Evolutionary conservation across 306 rosid species (phyloP), one percentile per base, ranked within the genome.

Genomic region (Crataegus laevigata): DNA sequence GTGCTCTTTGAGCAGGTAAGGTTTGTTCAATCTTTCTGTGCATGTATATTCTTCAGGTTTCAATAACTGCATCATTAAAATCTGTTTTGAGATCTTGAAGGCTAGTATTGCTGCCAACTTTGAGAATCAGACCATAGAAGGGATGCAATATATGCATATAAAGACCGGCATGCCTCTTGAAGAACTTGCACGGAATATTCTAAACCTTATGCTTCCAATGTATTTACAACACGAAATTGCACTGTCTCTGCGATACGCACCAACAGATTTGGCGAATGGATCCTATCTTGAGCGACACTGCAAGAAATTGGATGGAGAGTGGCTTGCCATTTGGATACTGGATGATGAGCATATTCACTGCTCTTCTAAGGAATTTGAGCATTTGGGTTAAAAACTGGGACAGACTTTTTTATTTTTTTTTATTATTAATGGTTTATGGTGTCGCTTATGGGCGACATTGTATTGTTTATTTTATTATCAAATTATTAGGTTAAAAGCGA

Each of bases 351-450:
- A 87, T 74, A 80, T 89, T 63, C 85, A 83, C 47, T 89, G 93
- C 75, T 84, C 91, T 51, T 89, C 91, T 65, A 86, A 89, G 87
- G 93, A 80, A 73, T 89, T 84, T 79, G 93, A 89, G 66, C 91
- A 87, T 78, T 86, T 88, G 1, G n/a, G 93, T n/a, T n/a, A n/a
- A n/a, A n/a, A n/a, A n/a, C n/a, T n/a, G n/a, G n/a, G n/a, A n/a
- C n/a, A n/a, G n/a, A n/a, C n/a, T n/a, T n/a, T n/a, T n/a, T n/a
- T n/a, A n/a, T n/a, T n/a, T n/a, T n/a, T n/a, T n/a, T n/a, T n/a
- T n/a, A n/a, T n/a, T n/a, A n/a, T n/a, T n/a, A n/a, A n/a, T n/a
- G n/a, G n/a, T n/a, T n/a, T n/a, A n/a, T n/a, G n/a, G n/a, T n/a
- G n/a, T n/a, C n/a, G n/a, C n/a, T n/a, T n/a, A n/a, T n/a, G n/a